Base-by-base conservation (phyloP, 345 rosid genomes). In the Eucalyptus regnans region DNA sequence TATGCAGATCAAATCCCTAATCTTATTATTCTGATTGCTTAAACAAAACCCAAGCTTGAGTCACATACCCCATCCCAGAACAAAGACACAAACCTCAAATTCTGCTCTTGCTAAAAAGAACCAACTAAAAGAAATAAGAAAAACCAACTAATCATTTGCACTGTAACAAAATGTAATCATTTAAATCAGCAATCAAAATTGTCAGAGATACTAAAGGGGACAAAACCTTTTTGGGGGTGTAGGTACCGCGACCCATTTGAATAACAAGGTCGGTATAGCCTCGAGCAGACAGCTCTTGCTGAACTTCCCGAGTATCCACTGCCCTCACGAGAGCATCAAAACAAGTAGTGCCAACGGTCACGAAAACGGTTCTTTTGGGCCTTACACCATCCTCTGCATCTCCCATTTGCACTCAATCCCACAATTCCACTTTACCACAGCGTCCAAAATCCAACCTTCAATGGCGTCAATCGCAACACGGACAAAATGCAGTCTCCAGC, bases 281-380 rank as follows among this genome's bases (percentile, higher is more conserved):
- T 92, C 92, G 95, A 52, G 91, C 93, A 4, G 83, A 87, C 88
- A 97, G 89, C 90, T 92, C 97, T 20, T 90, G 93, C 91, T 94
- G 95, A 49, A 97, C 93, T 84, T 94, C 91, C 88, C 87, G 89
- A 86, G 92, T 92, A 88, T 95, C 96, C 89, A 92, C 94, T 9
- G 93, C 95, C 91, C 91, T 93, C 37, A 95, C 97, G 46, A 98
- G 96, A 16, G 94, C 94, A 92, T 96, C 98, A 46, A 97, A 98
- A 89, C 96, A 92, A 29, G 99, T 98, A 16, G 98, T 98, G 87
- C 99, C 99, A 33, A 96, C 99, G 1, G 99, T 98, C 88, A 96
- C 96, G 88, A 98, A 97, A 33, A 96, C 99, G 50, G 87, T 49
- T 89, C 90, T 96, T 91, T 94, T 94, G 15, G 84, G 71, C 88